Evolutionary conservation across 768 basidiomycete genomes (phyloP), one percentile per base, ranked within the genome.

Genomic region (Rhizopogon roseolus): DNA sequence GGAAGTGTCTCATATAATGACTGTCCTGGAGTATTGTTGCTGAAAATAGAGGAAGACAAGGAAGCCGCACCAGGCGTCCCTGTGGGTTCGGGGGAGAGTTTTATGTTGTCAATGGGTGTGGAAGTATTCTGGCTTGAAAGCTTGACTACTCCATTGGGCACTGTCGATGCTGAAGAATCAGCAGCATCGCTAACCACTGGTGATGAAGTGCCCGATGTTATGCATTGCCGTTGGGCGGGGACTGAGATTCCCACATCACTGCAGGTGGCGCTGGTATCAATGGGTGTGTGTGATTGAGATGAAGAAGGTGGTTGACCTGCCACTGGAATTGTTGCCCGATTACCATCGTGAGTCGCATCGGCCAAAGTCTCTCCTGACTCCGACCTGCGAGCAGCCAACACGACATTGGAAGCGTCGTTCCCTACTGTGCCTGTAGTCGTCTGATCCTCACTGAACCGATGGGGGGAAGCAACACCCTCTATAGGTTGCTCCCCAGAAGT

Each of bases 1-100:
- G 73, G 73, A 38, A 78, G 65, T 44, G 69, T 64, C 52, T 74
- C 75, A 60, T 77, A 80, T 53, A 68, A 64, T 44, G 49, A 52
- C 32, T 56, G 58, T 50, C 56, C 60, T 60, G 59, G 53, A 54
- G 54, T 53, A 56, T 64, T 57, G 46, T 55, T 49, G 53, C 62
- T 63, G 42, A 61, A 63, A 41, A 63, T 55, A 28, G 67, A 70
- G 4, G 66, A 65, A 48, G 68, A 53, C 55, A 66, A 57, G 29
- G 66, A 62, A 49, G 58, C 41, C 34, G 56, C 59, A 57, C 55
- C 53, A 61, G 57, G 55, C 58, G 60, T 60, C 50, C 52, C 58
- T 22, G 54, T 54, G 41, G 54, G 40, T 56, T 55, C 63, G 42
- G 38, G 46, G 49, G 27, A 10, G 42, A 34, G 34, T 14, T 36